phyloP scores from a whole-genome alignment of 768 basidiomycete species.

The Steccherinum ochraceum region DNA sequence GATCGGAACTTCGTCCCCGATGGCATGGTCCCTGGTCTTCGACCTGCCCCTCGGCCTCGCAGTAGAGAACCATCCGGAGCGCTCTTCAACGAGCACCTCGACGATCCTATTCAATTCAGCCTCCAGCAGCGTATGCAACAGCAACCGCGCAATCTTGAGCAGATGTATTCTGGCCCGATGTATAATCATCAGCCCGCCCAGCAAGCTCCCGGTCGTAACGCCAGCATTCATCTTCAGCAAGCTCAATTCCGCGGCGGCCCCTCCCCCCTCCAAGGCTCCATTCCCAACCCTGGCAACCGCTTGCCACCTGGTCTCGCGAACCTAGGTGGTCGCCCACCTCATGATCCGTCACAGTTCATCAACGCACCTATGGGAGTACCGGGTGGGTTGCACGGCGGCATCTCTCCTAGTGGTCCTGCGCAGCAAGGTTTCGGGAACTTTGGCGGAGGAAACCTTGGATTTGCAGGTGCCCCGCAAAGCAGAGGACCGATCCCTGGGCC shows the following conservation, averaged over 20 bases:
- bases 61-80: slow-evolving; percentile 48
- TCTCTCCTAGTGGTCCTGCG: slow-evolving; percentile 39
- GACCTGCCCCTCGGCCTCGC: slow-evolving; percentile 52
- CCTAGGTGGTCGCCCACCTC: slow-evolving; percentile 75
- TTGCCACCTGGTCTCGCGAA: slow-evolving; percentile 79
- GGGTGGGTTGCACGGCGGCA: slow-evolving; percentile 36
- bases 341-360: slow-evolving; percentile 64
- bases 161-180: slow-evolving; percentile 44
- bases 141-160: slow-evolving; percentile 47
- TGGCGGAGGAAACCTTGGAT: slow-evolving; percentile 26
- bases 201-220: slow-evolving; percentile 37
- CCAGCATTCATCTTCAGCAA: slow-evolving; percentile 48
- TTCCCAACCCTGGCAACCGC: slow-evolving; percentile 41
- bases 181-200: slow-evolving; percentile 29
- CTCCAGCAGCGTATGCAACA: slow-evolving; percentile 48
- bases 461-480: slow-evolving; percentile 31
- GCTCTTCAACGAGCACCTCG: slow-evolving; percentile 49
- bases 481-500: slow-evolving; percentile 43
- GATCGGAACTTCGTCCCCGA: slow-evolving; percentile 78
- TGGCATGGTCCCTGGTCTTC: slow-evolving; percentile 80
- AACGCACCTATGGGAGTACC: slow-evolving; percentile 21
- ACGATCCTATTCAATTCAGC: slow-evolving; percentile 58
- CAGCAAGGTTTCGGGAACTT: slow-evolving; percentile 48
- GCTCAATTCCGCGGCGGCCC: slow-evolving; percentile 64
- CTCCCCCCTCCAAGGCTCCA: slow-evolving; percentile 51